Evolutionary conservation across 148 eudicot species (phyloP), one percentile per base, ranked within the genome.

Genomic region (Chenopodium suecicum): DNA sequence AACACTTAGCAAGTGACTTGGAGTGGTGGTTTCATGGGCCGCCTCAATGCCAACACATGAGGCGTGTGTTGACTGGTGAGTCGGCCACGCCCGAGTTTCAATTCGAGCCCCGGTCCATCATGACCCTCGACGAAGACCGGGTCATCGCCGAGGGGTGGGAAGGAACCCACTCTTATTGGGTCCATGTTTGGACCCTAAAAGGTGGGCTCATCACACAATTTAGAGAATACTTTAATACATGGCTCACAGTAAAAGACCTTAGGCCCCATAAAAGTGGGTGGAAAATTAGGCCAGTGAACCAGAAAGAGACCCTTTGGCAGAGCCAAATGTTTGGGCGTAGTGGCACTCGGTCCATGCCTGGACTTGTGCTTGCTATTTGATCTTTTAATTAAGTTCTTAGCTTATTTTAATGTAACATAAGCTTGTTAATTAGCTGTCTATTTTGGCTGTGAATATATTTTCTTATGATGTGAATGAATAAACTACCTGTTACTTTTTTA

Each of bases 21-120:
- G 96, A 94, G 77, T 94, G 98, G 98, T 94, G 96, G 96, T 94
- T 94, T 82, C 97, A 94, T 46, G 97, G 98, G 27, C 98, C 98
- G 1, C 97, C 90, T 16, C 86, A 89, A 9, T 91, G 98, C 84
- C 94, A 94, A 71, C 93, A 94, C 90, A 92, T 94, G 97, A 94
- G 91, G 90, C 87, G 87, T 67, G 85, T 91, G 80, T 86, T 94
- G 11, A 94, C 97, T 0, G 94, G 97, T 1, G 88, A 89, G 80
- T 83, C 89, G 16, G 56, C 73, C 19, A 71, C 65, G 9, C 81
- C 81, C 0, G 86, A 84, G 63, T 94, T 94, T 85, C 79, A 52
- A 78, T 94, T 94, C 73, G 84, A 87, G 82, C 97, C 98, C 0
- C 70, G 91, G 79, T 85, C 91, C 74, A 78, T 92, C 19, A 88